These are phyloP conservation scores for Eimeria tenella DNA, from an alignment of 169 alveolate genomes.

Conservation along the genomic window DNA sequence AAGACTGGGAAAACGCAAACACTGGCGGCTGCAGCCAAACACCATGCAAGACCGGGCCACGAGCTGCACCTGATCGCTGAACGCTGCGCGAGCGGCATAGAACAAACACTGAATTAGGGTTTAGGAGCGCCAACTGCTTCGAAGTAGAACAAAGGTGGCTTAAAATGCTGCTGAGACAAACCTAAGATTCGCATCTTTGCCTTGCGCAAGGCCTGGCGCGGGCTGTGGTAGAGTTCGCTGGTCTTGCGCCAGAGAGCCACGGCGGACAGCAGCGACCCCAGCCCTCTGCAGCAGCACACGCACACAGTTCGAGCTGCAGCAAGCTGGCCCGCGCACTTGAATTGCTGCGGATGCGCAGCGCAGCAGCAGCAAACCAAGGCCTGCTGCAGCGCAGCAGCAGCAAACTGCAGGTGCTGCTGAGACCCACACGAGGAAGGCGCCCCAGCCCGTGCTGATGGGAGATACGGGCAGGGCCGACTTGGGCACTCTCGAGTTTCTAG, in stretches of 20 bases:
- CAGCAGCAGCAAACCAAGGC: neutral
- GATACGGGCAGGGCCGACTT: neutral
- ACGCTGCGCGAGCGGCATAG: too few relatives aligned
- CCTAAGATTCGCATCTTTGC: slow-evolving; percentile 53
- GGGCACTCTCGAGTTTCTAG: neutral
- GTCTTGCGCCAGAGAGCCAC: slow-evolving; percentile 59
- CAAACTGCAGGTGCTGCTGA: neutral
- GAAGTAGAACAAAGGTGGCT: too few relatives aligned
- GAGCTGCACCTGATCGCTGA: too few relatives aligned
- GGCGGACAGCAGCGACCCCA: slow-evolving; percentile 6
- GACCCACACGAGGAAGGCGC: slow-evolving; percentile 13
- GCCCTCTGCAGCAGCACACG: slow-evolving; percentile 1
- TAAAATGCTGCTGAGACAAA: neutral
- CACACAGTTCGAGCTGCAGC: neutral
- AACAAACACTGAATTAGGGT: too few relatives aligned
- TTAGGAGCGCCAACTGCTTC: too few relatives aligned
- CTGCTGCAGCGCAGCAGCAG: neutral
- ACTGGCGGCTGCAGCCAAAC: too few relatives aligned
- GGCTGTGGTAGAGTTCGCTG: slow-evolving; percentile 67
- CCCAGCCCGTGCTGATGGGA: neutral
- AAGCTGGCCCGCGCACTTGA: neutral
- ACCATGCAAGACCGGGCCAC: too few relatives aligned
- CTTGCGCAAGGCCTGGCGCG: slow-evolving; percentile 38
- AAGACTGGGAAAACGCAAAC: too few relatives aligned
- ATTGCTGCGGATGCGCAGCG: neutral